Evolutionary conservation across 2,329 filamentous ascomycete genomes (phyloP).

Genomic region (Fusarium coicis): DNA sequence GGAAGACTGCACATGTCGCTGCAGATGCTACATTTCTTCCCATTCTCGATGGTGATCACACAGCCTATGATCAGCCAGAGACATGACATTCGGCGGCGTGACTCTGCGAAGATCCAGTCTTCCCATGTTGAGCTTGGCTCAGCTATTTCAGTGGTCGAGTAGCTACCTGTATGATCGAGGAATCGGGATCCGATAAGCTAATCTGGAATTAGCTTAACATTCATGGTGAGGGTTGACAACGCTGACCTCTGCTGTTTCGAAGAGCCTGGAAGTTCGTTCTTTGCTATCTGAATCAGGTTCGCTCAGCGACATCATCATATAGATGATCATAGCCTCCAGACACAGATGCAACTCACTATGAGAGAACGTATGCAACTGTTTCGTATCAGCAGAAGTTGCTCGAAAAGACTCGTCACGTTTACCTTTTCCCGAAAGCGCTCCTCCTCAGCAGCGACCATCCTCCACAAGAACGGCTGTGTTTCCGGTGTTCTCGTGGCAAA

Average conservation of each 20-base stretch:
- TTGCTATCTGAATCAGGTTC: constrained; percentile 21
- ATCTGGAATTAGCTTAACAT: rapidly evolving
- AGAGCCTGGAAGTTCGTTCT: constrained; percentile 2
- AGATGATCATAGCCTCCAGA: constrained; percentile 43
- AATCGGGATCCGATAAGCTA: constrained; percentile 30
- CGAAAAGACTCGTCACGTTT: not conserved
- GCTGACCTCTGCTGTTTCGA: constrained; percentile 34
- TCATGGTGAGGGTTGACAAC: rapidly evolving
- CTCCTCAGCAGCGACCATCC: constrained; percentile 40
- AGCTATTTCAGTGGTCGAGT: constrained; percentile 21
- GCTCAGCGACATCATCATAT: constrained; percentile 47
- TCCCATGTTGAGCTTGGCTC: constrained; percentile 41
- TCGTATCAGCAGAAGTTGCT: not conserved
- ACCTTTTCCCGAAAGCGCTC: constrained; percentile 35
- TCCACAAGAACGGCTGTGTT: constrained; percentile 44
- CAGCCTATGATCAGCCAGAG: constrained; percentile 42
- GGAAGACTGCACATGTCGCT: constrained; percentile 14
- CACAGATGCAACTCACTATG: constrained; percentile 31
- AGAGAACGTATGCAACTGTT: constrained; percentile 10
- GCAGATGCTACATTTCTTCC: constrained; percentile 5
- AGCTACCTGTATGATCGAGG: constrained; percentile 2
- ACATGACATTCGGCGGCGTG: constrained; percentile 41
- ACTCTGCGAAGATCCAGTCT: constrained; percentile 48
- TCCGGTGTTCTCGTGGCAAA: constrained; percentile 40
- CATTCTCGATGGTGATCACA: constrained; percentile 33